Base-by-base conservation (phyloP, 1,284 basidiomycete genomes). In the Phaffia rhodozyma region DNA sequence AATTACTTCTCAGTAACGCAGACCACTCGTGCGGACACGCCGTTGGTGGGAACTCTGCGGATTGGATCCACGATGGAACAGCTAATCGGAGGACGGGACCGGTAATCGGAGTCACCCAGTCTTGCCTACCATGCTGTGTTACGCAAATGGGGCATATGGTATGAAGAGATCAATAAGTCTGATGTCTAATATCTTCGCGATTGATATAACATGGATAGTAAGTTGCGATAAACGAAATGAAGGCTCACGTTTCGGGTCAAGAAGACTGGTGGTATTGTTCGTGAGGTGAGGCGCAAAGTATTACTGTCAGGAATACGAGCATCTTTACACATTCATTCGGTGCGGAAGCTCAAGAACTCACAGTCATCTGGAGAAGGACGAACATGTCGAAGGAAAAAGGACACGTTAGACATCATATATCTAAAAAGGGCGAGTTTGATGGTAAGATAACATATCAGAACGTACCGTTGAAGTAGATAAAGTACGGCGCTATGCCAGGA, bases 11-110 rank as follows among this genome's bases (percentile, higher is more conserved):
- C 3, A 62, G 51, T 20, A 66, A 51, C 16, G 64, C 58, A 2
- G 55, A 58, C 60, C 60, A 61, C 32, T 66, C 60, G 64, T 66
- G 64, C n/a, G 58, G 55, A 48, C 64, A 66, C 9, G 51, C 60
- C 7, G 51, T 51, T 3, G 53, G 30, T 29, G 62, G 55, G 29
- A 29, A 47, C 25, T 53, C 21, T n/a, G 38, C 27, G 20, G 50
- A 38, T 13, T 23, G 25, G 32, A 61, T 52, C 38, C 53, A 32
- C n/a, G 18, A 49, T 21, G 63, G 63, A 20, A 30, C 52, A 9
- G 43, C 32, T 20, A 65, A 23, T 20, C 63, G 63, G 5, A 60
- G 48, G 34, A 65, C 43, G 5, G 63, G 63, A 18, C 63, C 63
- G 25, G 56, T 53, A 16, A 59, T 20, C 16, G 63, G 63, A 34